Conservation (phyloP, 2,329 filamentous ascomycete genomes). For the Penicillium sp. region DNA sequence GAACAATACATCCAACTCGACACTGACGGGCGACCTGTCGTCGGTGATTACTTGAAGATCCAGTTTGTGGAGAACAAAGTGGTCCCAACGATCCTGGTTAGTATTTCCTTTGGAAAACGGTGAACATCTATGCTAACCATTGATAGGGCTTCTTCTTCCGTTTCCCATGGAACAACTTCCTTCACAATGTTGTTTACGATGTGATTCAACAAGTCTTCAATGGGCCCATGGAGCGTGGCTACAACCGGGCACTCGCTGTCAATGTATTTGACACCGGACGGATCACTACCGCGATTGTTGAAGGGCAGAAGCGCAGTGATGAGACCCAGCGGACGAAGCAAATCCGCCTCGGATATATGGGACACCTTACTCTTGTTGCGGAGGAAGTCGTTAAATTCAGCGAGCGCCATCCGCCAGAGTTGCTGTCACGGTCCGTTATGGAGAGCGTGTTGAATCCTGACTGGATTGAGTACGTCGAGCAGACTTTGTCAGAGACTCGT, state of each 20-base stretch:
- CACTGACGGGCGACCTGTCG: constrained; percentile 69
- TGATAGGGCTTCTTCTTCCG: constrained; percentile 90
- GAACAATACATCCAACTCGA: constrained; percentile 55
- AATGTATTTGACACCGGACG: constrained; percentile 89
- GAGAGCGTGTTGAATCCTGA: constrained; percentile 84
- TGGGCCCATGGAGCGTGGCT: constrained; percentile 93
- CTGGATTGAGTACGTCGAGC: constrained; percentile 94
- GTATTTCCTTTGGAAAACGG: constrained; percentile 31
- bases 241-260: constrained; percentile 83
- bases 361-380: constrained; percentile 91
- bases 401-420: constrained; percentile 84
- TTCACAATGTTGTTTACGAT: constrained; percentile 98
- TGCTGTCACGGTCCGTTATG: constrained; percentile 77
- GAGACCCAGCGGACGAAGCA: constrained; percentile 77
- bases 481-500: constrained; percentile 85
- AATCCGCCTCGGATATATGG: constrained; percentile 97
- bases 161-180: constrained; percentile 99
- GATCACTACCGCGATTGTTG: constrained; percentile 86
- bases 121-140: constrained; percentile 6
- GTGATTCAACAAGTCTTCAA: constrained; percentile 99
- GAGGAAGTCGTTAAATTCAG: constrained; percentile 99
- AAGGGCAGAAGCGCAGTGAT: constrained; percentile 83
- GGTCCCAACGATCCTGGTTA: constrained; percentile 90
- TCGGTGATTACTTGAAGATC: constrained; percentile 92
- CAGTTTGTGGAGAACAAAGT: constrained; percentile 94